Base-by-base conservation (phyloP, 1,284 basidiomycete genomes). In the Apiotrichum sp. region DNA sequence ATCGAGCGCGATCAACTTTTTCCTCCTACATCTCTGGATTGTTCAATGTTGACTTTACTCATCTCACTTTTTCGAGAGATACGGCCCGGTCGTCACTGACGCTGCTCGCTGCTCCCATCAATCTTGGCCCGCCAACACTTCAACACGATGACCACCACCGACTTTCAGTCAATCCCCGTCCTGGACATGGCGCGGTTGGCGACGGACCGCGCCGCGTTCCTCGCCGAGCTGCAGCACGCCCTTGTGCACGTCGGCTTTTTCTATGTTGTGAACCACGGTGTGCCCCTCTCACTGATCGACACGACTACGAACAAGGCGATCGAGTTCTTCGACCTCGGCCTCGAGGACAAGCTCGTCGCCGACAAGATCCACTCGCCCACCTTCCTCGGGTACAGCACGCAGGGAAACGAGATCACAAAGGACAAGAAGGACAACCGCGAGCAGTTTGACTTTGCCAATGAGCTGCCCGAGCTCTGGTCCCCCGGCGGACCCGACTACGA, bases 271-370 rank as follows among this genome's bases (percentile, higher is more conserved):
- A 57, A 61, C 59, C 56, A 61, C 56, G 53, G 56, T 44, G 47
- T 61, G 13, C 29, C 53, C 1, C 31, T 51, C 13, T 7, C 38
- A 4, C 33, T 57, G 7, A 22, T 61, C 10, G 55, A 61, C 59
- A 46, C 14, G 22, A 50, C 53, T 29, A 53, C 50, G 7, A 32
- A 44, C 9, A 46, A 57, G 47, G 59, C 59, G 6, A 32, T 48
- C 38, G 46, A 55, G 50, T 61, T 61, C 53, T 61, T 61, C 39
- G 56, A 72, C 53, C 61, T 75, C n/a, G 66, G 70, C 2, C 49
- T 70, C 31, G 62, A 61, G 29, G 55, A 54, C 42, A 76, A 75
- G 59, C 64, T 75, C 16, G 54, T 64, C 39, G 55, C 52, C n/a
- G 59, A 61, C 59, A 61, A 61, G 53, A 57, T 61, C 44, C 47